Base-by-base conservation (phyloP, 257 asterid species). In the Handroanthus guayacan region DNA sequence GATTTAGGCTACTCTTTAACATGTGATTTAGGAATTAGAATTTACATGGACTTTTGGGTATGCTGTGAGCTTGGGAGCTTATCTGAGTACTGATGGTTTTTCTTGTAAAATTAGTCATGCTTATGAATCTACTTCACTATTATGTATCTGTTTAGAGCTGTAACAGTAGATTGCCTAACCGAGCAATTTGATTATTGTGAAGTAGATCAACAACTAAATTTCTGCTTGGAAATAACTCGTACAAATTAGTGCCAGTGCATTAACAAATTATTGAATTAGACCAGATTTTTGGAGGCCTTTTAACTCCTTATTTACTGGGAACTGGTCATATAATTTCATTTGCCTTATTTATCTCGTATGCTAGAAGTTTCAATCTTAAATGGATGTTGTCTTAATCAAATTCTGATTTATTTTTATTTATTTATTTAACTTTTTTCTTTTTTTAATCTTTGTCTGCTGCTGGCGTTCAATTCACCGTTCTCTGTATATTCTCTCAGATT, bases 401-500 rank as follows among this genome's bases (percentile, higher is more conserved):
- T 61, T 10, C 41, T 31, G 36, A 56, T 25, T 25, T 3, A 16
- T 57, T 16, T 62, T 13, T 57, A 31, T 43, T 9, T 20, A 34
- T 36, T 38, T 66, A 50, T 47, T 71, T 25, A 25, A 25, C 31
- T 25, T 25, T 25, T 25, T 25, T 25, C 31, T 25, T 25, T 25
- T 25, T 25, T 25, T 25, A 25, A 0, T 25, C 52, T 44, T 47
- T 18, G 45, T 50, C 62, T 31, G 66, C 75, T 78, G 41, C 69
- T 67, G 47, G 31, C 37, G 6, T 45, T 50, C 14, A 20, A 25
- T 47, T 81, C 34, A 75, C 36, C 12, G 62, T 69, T 57, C 63
- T 58, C 55, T 64, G 11, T 61, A 62, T 68, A 69, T 41, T 78
- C 69, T 67, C 41, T 74, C 90, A 95, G 99, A 84, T 95, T 71